Base-by-base conservation (phyloP, 805 yeast genomes). In the Kodamaea kaohsiungensis region DNA sequence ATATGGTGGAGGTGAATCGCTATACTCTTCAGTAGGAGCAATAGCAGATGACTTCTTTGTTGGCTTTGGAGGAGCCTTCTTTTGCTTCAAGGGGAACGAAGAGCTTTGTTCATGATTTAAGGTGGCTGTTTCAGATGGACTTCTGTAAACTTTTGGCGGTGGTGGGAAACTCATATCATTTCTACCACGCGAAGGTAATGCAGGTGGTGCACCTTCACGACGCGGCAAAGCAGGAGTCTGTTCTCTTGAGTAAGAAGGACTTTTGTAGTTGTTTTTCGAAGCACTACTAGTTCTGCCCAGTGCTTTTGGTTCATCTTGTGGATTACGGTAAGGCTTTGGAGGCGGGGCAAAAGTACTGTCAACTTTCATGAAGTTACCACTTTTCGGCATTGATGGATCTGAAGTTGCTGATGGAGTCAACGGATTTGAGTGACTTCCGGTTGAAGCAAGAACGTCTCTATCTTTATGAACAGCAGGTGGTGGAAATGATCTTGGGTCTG, bases 261-360 rank as follows among this genome's bases (percentile, higher is more conserved):
- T 17, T 40, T 43, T 46, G 38, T 35, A n/a, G 9, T 46, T 30
- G 13, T 43, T 7, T 13, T 15, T 8, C 13, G 49, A 7, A 2
- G 17, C 15, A 13, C 43, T 12, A 15, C 38, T 17, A n/a, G 16
- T 47, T 17, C 13, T 35, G 22, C 37, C 4, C n/a, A 30, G 35
- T 6, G 46, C 12, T 18, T 25, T 27, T 33, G 43, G 33, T 5
- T 18, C 22, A 33, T 33, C 40, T 18, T 16, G 51, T 8, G 54
- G 55, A 2, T 48, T 56, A 40, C 46, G 59, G 33, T 52, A 53
- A 2, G 75, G 73, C 52, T 64, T 69, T 3, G 83, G 83, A 7
- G 83, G 82, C 2, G 82, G 78, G 1, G 77, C 83, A 55, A 69
- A 67, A 33, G 68, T 70, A 10, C 68, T 56, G 57, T 78, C 78